Evolutionary conservation across 1,139 yeast species (phyloP), one percentile per base, ranked within the genome.

Genomic region (Candida sp.): DNA sequence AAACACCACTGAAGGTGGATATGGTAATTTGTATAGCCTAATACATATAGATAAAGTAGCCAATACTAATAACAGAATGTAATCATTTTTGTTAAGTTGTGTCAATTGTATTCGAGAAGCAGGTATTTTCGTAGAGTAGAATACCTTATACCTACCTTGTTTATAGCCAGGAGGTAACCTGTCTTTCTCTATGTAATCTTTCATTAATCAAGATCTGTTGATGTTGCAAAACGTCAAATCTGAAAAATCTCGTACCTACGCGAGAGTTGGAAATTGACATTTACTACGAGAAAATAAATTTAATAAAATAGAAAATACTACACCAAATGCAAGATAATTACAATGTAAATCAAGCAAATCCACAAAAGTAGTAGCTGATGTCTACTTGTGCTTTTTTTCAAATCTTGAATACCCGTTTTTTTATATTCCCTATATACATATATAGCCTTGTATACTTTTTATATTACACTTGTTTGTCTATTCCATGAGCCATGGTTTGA

Each of bases 1-100:
- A 61, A 93, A 93, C 30, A 93, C 97, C 39, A 93, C 30, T 38
- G 21, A 29, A 5, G 12, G 12, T 12, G 35, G 36, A 4, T 30
- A 6, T 21, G 19, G 25, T 21, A 32, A 7, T 9, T 22, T 30
- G n/a, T 38, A 38, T 8, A 33, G 21, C 8, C 36, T 25, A 9
- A 38, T 22, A 9, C 21, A 9, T 6, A 11, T 33, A 4, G 21
- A 8, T 4, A 38, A n/a, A n/a, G 12, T 22, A 4, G 36, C 36
- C 21, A 33, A 19, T n/a, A 37, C n/a, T 19, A 19, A 4, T 11
- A 41, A 22, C 7, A 12, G 23, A 15, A 22, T 19, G 34, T 52
- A 53, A 46, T 59, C 63, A 5, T 46, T 21, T 35, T 42, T 41
- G 19, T 49, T 35, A 29, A 52, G 34, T 11, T 33, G 33, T 19